Evolutionary conservation across 2,329 filamentous ascomycete genomes (phyloP), one percentile per base, ranked within the genome.

Genomic region (Colletotrichum nymphaeae): DNA sequence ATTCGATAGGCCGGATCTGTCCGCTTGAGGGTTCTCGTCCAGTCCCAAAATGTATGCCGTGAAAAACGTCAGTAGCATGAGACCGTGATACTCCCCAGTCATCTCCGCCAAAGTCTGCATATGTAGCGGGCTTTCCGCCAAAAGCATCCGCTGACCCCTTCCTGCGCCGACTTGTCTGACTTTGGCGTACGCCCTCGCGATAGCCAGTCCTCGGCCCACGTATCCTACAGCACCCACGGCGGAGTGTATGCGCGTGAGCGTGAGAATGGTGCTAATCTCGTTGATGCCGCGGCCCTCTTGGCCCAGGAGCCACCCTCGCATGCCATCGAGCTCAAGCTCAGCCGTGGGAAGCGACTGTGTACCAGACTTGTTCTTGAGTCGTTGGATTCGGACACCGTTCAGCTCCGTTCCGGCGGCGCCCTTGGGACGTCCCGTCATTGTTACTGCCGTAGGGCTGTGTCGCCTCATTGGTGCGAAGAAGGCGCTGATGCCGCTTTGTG

Each of bases 291-390:
- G 83, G 1, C 93, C 93, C 74, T 93, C 87, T 4, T 87, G 82
- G 6, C 93, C 93, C 32, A 95, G 82, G 6, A 94, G 85, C 86
- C 91, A 91, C 4, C 84, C 91, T 2, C 91, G 88, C 86, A 90
- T 90, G n/a, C 84, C 86, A 19, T 86, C 84, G 3, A 93, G 85
- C 73, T 92, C 91, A 0, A 95, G 86, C 79, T 95, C 93, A 0
- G 93, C 93, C 0, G 93, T 95, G 0, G 93, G 93, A 0, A 95
- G 84, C 0, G 91, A 86, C 59, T 89, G 89, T 0, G 93, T 95
- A 30, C 93, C 93, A 3, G 93, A 86, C 78, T 95, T 95, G 80
- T 90, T 89, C 82, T 95, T 95, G 19, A 95, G 84, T 0, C 93
- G 87, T 70, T 92, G 89, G 75, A 94, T 93, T 9, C 85, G 85